These are phyloP conservation scores for Micromonas commoda DNA, from an alignment of 139 green algal genomes.

Conservation along the genomic window DNA sequence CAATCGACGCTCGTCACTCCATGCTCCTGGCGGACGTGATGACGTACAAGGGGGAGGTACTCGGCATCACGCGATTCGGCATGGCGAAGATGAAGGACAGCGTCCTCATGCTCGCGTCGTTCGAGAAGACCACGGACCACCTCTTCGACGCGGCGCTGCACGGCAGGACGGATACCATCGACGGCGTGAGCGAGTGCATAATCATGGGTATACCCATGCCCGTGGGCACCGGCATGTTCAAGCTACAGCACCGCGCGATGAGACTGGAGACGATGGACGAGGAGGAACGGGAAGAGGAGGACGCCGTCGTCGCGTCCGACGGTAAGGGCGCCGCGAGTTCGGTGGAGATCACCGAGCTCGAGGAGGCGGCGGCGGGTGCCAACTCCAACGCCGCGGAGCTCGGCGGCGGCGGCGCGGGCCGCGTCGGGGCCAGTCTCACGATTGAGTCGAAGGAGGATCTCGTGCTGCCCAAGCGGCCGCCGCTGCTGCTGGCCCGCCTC, in stretches of 20 bases:
- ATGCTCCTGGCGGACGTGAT: conserved; percentile 98
- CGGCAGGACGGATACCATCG: conserved; percentile 53
- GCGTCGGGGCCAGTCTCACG: not conserved
- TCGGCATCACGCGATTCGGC: conserved; percentile 97
- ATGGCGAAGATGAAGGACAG: conserved; percentile 99
- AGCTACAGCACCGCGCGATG: conserved; percentile 6
- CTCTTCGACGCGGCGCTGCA: conserved; percentile 92
- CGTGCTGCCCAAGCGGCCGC: conserved; percentile 1
- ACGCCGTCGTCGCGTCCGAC: too few species aligned
- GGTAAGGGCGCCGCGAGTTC: too few species aligned
- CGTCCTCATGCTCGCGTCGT: conserved; percentile 95
- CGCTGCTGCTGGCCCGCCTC: not conserved
- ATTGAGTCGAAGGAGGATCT: not conserved
- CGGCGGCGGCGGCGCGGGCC: not conserved
- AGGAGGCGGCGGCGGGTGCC: not conserved
- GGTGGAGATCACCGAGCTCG: not conserved
- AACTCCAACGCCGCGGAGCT: not conserved
- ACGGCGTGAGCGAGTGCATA: conserved; percentile 89
- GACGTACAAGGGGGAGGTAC: conserved; percentile 95
- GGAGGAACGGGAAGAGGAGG: too few species aligned
- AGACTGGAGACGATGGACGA: conserved; percentile 5
- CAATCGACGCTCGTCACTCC: conserved; percentile 86
- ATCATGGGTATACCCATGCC: conserved; percentile 99
- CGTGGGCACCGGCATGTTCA: conserved; percentile 88
- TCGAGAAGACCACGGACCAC: conserved; percentile 98